Percentiles rank a stretch among this genome's conserved stretches.
Conservation (phyloP, 306 rosid genomes). For the Quillaja saponaria region DNA sequence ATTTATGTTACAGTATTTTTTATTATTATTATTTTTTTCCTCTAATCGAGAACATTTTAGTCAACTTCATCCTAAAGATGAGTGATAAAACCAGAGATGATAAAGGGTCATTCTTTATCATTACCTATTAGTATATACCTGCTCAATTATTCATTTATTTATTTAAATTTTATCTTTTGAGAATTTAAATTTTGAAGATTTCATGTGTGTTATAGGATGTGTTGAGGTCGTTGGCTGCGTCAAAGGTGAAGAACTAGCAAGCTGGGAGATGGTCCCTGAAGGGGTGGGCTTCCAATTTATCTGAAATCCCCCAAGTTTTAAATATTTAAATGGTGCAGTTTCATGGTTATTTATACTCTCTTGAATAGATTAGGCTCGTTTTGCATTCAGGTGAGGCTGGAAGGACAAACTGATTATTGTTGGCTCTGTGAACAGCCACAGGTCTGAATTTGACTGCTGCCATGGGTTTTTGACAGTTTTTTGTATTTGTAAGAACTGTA, state of each 20-base stretch:
- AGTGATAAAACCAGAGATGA: no score
- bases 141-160: no score
- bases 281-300: conserved; percentile 49
- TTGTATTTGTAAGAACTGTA: not conserved
- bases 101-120: no score
- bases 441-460: conserved; percentile 41
- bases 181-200: conserved; percentile 13
- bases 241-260: conserved; percentile 63
- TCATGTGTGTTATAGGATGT: conserved; percentile 50
- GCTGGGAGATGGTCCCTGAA: conserved; percentile 87
- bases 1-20: no score
- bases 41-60: no score
- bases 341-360: conserved; percentile 15
- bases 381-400: conserved; percentile 73
- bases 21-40: no score
- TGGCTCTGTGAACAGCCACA: conserved; percentile 95
- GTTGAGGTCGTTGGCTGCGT: conserved; percentile 91
- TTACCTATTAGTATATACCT: no score
- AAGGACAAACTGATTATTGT: conserved; percentile 80
- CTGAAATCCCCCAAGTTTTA: no score
- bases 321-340: not conserved
- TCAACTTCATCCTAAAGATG: no score
- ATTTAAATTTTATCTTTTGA: not conserved
- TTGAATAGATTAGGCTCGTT: conserved; percentile 22
- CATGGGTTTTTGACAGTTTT: conserved; percentile 6